phyloP scores from a whole-genome alignment of 352 stramenopile species.

The Pilasporangium apinafurcum region DNA sequence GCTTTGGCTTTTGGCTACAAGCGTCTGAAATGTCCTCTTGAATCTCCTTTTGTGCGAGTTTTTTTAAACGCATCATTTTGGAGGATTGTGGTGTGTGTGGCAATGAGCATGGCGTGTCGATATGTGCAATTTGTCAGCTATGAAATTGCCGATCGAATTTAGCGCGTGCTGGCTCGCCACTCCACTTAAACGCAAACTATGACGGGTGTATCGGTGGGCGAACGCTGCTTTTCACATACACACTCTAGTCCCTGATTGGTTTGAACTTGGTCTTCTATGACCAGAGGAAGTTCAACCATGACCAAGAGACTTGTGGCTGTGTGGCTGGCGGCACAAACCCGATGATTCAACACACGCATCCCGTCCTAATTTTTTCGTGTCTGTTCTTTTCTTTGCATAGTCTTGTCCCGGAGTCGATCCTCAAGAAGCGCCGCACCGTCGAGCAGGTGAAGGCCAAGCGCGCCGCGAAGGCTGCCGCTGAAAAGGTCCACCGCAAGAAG shows the following conservation, averaged over 20 bases:
- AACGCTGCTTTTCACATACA: slow-evolving; percentile 2
- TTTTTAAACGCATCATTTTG: slow-evolving; percentile 43
- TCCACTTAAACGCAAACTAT: slow-evolving; percentile 87
- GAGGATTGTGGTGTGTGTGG: slow-evolving; percentile 85
- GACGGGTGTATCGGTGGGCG: slow-evolving; percentile 66
- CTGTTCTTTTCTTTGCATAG: slow-evolving; percentile 21
- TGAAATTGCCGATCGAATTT: slow-evolving; percentile 1
- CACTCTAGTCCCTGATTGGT: slow-evolving; percentile 2
- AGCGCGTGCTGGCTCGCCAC: too few relatives aligned
- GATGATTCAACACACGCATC: slow-evolving; percentile 38
- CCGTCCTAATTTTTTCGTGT: slow-evolving; percentile 62
- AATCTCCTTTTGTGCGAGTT: slow-evolving; percentile 70
- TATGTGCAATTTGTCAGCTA: not conserved
- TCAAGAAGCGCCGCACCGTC: slow-evolving; percentile 89
- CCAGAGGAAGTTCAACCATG: not conserved
- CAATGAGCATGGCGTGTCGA: slow-evolving; percentile 5
- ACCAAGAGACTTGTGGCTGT: not conserved
- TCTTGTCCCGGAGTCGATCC: slow-evolving; percentile 86
- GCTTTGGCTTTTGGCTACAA: not conserved
- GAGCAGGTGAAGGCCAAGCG: slow-evolving; percentile 87
- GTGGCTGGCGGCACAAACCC: not conserved
- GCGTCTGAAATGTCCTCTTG: slow-evolving; percentile 13
- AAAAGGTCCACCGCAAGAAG: slow-evolving; percentile 84
- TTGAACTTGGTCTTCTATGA: not conserved
- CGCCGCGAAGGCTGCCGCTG: slow-evolving; percentile 56